A percentile compares a stretch with the other conserved stretches of the same genome.
phyloP scores from a whole-genome alignment of 352 stramenopile species.

The Aphanomyces invadans region DNA sequence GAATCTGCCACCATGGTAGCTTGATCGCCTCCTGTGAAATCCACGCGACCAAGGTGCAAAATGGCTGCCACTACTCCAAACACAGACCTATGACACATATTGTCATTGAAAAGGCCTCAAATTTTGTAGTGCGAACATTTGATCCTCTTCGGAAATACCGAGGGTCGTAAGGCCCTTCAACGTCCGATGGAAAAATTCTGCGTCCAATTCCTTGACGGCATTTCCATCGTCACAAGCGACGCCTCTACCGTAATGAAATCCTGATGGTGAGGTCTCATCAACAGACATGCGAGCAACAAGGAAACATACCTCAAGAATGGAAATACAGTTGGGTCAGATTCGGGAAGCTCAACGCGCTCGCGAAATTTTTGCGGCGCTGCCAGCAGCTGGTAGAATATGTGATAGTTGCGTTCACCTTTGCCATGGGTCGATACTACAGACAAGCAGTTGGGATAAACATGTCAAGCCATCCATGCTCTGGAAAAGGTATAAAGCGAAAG shows the following conservation, averaged over 20 bases:
- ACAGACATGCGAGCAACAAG: neutral
- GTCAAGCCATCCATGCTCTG: too few species aligned
- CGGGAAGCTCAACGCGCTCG: slow-evolving; percentile 54
- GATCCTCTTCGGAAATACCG: slow-evolving; percentile 53
- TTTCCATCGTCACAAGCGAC: slow-evolving; percentile 29
- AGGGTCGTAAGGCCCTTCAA: slow-evolving; percentile 72
- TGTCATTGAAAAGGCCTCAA: too few species aligned
- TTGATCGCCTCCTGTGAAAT: slow-evolving; percentile 48
- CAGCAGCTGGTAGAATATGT: slow-evolving; percentile 98
- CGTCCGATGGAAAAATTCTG: slow-evolving; percentile 61
- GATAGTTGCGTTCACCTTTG: slow-evolving; percentile 95
- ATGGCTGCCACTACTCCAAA: slow-evolving; percentile 66
- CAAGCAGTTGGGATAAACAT: too few species aligned
- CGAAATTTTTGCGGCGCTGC: slow-evolving; percentile 45
- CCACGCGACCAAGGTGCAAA: slow-evolving; percentile 67
- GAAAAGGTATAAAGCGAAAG: neutral
- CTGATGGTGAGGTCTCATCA: slow-evolving; percentile 29
- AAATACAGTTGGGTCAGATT: slow-evolving; percentile 73
- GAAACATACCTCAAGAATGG: slow-evolving; percentile 56
- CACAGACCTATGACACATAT: slow-evolving; percentile 7
- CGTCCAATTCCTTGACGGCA: slow-evolving; percentile 36
- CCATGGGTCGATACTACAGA: slow-evolving; percentile 82
- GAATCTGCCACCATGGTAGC: slow-evolving; percentile 34
- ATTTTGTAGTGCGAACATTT: too few species aligned
- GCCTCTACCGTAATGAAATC: neutral